Base-by-base conservation (phyloP, 2,329 filamentous ascomycete genomes). In the Colletotrichum plurivorum region DNA sequence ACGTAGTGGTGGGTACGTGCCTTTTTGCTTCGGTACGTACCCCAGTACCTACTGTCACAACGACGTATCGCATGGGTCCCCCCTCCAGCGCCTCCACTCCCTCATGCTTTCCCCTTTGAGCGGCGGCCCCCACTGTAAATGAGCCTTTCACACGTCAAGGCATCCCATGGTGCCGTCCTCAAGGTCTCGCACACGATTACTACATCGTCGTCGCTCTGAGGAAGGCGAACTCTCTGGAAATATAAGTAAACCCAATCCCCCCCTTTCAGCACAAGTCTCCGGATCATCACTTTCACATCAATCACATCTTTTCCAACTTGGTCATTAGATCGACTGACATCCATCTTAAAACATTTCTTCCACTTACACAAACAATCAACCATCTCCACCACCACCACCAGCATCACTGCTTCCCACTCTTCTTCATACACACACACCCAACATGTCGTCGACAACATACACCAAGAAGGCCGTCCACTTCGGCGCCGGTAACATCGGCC, bases 401-500 rank as follows among this genome's bases (percentile, higher is more conserved):
- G 36, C 43, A 43, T 39, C 43, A 27, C 8, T 48, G 53, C 18
- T 25, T 41, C 36, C 43, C 22, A 56, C 56, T 56, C 67, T 25
- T 5, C 22, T n/a, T 13, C 18, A 39, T 63, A 67, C 7, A 25
- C 64, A 69, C 54, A 72, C 56, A 69, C 51, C 66, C 78, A 84
- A 59, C 71, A 87, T 86, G 84, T 80, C 78, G 62, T 46, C 57
- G 43, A 62, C 63, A 46, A 51, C 43, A 56, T 56, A 67, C 20
- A 68, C 72, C 72, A 90, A 89, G 80, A 94, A 92, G 79, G 93
- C 93, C 74, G 89, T 95, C 79, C 93, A 95, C 84, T 95, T 96
- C 75, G 93, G 93, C 74, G 93, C 93, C 76, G 93, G 93, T 78
- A 95, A 95, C 82, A 95, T 96, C 78, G 93, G 88, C 81, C 92